Conservation (phyloP, 2,329 filamentous ascomycete species). For the Sarocladiaceae sp. region DNA sequence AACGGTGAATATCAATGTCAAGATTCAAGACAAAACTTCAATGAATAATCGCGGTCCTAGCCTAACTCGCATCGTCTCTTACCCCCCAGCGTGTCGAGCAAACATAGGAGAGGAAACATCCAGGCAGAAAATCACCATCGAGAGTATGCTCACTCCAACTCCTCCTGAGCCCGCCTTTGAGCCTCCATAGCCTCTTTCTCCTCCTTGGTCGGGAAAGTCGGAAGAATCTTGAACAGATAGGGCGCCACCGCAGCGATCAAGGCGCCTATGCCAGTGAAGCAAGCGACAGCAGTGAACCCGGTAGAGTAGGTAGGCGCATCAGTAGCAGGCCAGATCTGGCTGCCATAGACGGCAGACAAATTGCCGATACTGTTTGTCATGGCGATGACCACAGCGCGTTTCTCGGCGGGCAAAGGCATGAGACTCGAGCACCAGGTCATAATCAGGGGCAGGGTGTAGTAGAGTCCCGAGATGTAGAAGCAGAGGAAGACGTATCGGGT, state of each 20-base stretch:
- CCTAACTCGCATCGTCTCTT: too few relatives aligned
- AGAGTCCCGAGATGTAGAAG: constrained; percentile 25
- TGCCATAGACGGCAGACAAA: constrained; percentile 18
- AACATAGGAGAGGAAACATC: too few relatives aligned
- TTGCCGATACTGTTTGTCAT: constrained; percentile 23
- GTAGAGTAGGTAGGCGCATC: constrained; percentile 12
- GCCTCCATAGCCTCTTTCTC: constrained; percentile 11
- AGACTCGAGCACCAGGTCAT: constrained; percentile 23
- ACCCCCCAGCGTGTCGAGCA: too few relatives aligned
- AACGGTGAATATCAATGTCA: too few relatives aligned
- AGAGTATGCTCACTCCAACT: too few relatives aligned
- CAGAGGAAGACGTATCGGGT: constrained; percentile 28
- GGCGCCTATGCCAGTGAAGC: constrained; percentile 12
- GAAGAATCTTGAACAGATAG: constrained; percentile 14
- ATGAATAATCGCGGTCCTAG: too few relatives aligned
- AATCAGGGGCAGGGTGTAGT: constrained; percentile 24
- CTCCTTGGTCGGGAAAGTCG: constrained; percentile 13
- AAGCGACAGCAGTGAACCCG: constrained; percentile 12
- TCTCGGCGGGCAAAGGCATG: constrained; percentile 24
- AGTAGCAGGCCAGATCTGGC: constrained; percentile 20
- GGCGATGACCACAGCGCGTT: constrained; percentile 25
- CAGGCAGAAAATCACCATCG: too few relatives aligned
- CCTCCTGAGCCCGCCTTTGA: not conserved
- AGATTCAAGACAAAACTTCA: too few relatives aligned
- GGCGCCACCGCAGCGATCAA: constrained; percentile 13